Conservation (phyloP, 202 grass and related monocot genomes). For the Cymbopogon flexuosus region DNA sequence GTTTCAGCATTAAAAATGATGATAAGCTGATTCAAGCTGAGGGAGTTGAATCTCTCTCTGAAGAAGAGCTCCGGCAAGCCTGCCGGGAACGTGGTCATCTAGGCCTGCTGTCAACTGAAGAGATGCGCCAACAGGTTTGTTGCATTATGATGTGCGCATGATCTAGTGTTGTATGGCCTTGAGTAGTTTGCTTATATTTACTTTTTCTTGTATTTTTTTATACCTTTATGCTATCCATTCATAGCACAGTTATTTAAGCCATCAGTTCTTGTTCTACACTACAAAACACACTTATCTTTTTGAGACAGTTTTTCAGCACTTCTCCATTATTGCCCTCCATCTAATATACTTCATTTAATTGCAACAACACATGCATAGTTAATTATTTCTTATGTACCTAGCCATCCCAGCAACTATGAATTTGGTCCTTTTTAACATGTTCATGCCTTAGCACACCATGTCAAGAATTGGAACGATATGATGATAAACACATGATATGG, state of each 20-base stretch:
- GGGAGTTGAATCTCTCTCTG: constrained; percentile 86
- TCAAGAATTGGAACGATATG: constrained; percentile 9
- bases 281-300: background rate
- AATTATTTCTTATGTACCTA: constrained; percentile 13
- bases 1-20: constrained; percentile 91
- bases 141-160: constrained; percentile 26
- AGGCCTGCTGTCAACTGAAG: constrained; percentile 78
- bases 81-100: constrained; percentile 87
- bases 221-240: background rate
- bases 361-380: background rate
- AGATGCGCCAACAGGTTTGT: constrained; percentile 93
- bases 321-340: background rate
- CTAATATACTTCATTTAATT: background rate
- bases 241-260: background rate
- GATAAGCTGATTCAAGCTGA: constrained; percentile 96
- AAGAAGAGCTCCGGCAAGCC: constrained; percentile 94
- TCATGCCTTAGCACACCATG: background rate
- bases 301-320: background rate
- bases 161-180: constrained; percentile 25
- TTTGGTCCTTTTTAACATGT: constrained; percentile 3
- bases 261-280: constrained; percentile 4
- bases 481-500: background rate
- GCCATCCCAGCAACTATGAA: background rate
- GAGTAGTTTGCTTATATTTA: constrained; percentile 21
- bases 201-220: background rate